Evolutionary conservation across 495 filamentous ascomycete genomes (phyloP), one percentile per base, ranked within the genome.

Genomic region (Penicillium longicatenatum): DNA sequence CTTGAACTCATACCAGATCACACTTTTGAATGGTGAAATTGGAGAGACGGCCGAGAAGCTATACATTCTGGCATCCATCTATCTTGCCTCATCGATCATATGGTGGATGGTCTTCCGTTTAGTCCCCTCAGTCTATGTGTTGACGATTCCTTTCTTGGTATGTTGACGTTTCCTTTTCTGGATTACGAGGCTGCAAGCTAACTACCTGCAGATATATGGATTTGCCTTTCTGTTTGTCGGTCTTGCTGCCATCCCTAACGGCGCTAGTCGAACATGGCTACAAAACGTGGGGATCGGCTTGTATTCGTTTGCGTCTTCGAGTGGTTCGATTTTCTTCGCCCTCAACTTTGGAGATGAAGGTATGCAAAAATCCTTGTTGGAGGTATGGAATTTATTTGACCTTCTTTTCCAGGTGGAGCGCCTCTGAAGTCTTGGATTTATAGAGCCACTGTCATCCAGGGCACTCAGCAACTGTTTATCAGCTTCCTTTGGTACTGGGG

Each of bases 1-100:
- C 0, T 83, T 85, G 37, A 89, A 87, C 70, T 87, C 84, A 0
- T 90, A 89, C 70, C 87, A 90, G 62, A 86, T 90, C 68, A 87
- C 84, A 6, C 76, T 90, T 19, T 75, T 90, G 6, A 84, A 82
- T 0, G 87, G 87, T 17, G 79, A 86, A 61, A 75, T 85, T 31
- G 86, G 82, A 48, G 74, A 89, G 61, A 81, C 79, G 10, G 82
- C 86, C 2, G 72, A 81, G 35, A 84, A 86, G 67, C 79, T 89
- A 11, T 90, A 90, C 72, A 80, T 81, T 50, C 81, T 89, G 26
- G 85, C 85, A 0, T 81, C 76, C 3, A 83, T 84, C n/a, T 90
- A 90, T 63, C 75, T 85, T 6, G 78, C 74, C 30, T 78, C 80
- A 2, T 88, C 86, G 11, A 65, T 87, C 4, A 47, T 82, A 33